Evolutionary conservation across 2,329 filamentous ascomycete genomes (phyloP), one percentile per base, ranked within the genome.

Genomic region (Ophiobolus disseminans): DNA sequence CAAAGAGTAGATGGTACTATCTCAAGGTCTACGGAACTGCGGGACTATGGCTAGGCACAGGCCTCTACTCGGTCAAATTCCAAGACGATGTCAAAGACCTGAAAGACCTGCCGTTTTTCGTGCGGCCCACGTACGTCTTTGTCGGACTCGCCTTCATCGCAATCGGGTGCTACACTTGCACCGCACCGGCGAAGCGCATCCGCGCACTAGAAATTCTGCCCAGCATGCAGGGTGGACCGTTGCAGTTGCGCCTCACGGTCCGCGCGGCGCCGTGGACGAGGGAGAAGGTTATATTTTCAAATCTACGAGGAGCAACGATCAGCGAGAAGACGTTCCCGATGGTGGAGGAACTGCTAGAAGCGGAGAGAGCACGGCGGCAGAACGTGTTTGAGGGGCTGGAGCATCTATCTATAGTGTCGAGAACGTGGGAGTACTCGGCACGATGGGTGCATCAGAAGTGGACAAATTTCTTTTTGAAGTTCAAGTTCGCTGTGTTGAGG

Each of bases 401-500:
- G 21, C 50, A 58, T 5, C 46, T 63, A 50, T 64, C 58, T n/a
- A 57, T 68, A 13, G 11, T 61, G 3, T 35, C 45, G 2, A 58
- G 59, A 13, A 36, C 49, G 0, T 69, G 66, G 66, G 66, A 70
- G 38, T 53, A 65, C 0, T 55, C 57, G 0, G 68, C 65, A 6
- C 63, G 69, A 8, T 69, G 62, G 55, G 54, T 71, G 7, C 61
- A 72, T 36, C 67, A 72, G 44, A 70, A 67, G 41, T 70, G 67
- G 67, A 70, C 64, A 7, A 66, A 62, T 17, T 72, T 72, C 56
- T 72, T 72, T 35, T 40, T 68, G 23, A 57, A 51, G 8, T 72
- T 72, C 57, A 72, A 72, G 42, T 70, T 68, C 30, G 63, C 65
- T 4, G 65, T 73, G 8, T 42, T 71, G 26, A 59, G 64, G 17